Percentiles rank a stretch among this genome's conserved stretches.
Conservation (phyloP, 2,329 filamentous ascomycete genomes). For the Diaporthe sp. region DNA sequence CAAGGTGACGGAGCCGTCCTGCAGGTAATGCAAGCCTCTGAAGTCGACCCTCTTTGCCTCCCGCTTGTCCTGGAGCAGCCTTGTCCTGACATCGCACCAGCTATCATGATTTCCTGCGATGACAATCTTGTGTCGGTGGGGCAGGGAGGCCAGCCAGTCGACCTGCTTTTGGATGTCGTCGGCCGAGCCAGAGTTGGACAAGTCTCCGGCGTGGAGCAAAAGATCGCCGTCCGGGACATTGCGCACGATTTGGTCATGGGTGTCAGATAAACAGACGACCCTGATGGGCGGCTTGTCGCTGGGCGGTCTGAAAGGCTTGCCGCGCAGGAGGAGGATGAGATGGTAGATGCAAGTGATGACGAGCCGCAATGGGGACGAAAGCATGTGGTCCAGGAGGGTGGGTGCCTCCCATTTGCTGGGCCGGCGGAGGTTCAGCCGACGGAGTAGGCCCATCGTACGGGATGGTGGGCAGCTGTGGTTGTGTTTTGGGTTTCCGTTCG, state of each 20-base stretch:
- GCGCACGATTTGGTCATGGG: conserved; percentile 72
- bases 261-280: conserved; percentile 91
- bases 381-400: conserved; percentile 69
- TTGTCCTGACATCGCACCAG: conserved; percentile 78
- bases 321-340: conserved; percentile 74
- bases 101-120: conserved; percentile 91
- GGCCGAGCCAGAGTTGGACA: conserved; percentile 78
- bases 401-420: conserved; percentile 58
- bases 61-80: conserved; percentile 65
- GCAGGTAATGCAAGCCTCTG: conserved; percentile 78
- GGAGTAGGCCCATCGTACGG: conserved; percentile 56
- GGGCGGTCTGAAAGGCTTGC: conserved; percentile 69
- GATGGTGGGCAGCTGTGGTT: background rate
- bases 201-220: conserved; percentile 89
- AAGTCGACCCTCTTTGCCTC: conserved; percentile 68
- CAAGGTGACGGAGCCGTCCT: conserved; percentile 74
- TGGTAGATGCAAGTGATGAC: conserved; percentile 72
- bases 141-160: conserved; percentile 81
- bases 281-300: conserved; percentile 66
- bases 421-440: conserved; percentile 59
- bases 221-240: conserved; percentile 82
- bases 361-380: conserved; percentile 75
- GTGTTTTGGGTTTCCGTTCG: conserved; percentile 6
- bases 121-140: conserved; percentile 83
- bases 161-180: conserved; percentile 83